Base-by-base conservation (phyloP, 1,284 basidiomycete species). In the Jaminaea rosea region DNA sequence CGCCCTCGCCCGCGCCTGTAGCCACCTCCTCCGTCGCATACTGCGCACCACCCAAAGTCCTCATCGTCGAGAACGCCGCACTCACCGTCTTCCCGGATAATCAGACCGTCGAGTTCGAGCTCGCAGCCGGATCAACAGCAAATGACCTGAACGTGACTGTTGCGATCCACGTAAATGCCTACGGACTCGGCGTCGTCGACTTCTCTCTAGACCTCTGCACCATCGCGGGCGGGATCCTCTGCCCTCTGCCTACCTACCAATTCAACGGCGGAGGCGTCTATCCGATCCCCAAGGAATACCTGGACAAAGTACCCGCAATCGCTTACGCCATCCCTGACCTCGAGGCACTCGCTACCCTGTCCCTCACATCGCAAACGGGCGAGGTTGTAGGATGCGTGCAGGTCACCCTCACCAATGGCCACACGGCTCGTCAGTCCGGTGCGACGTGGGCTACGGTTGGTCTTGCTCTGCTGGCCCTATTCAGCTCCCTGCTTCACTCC, bases 271-370 rank as follows among this genome's bases (percentile, higher is more conserved):
- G 82, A 10, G 87, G 88, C 60, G 81, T 84, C 4, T 79, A 91
- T 54, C 78, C 82, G 1, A 79, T 96, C 1, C 87, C 88, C 0
- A 70, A 65, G n/a, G 58, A 64, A 9, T 74, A 75, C 48, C 71
- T 78, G 17, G 74, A 76, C 36, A 75, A 79, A 50, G 79, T 97
- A 13, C 91, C 92, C 0, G 72, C 73, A 13, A 86, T 94, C 55
- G 90, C 86, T 0, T 98, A 85, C 75, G 79, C 78, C 21, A 85
- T 98, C 23, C 93, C 93, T 8, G 86, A 97, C 73, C 79, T 97
- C 13, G 90, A 97, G 73, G 90, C 87, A 1, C 89, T 84, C 60
- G 90, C 84, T 0, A 86, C 88, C 58, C 77, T 98, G 47, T 81
- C 84, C 8, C 80, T 97, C 23, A 80, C 79, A 0, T 78, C 82